These are phyloP conservation scores for Aspergillus ellipticus DNA, from an alignment of 495 filamentous ascomycete species.

Conservation along the genomic window DNA sequence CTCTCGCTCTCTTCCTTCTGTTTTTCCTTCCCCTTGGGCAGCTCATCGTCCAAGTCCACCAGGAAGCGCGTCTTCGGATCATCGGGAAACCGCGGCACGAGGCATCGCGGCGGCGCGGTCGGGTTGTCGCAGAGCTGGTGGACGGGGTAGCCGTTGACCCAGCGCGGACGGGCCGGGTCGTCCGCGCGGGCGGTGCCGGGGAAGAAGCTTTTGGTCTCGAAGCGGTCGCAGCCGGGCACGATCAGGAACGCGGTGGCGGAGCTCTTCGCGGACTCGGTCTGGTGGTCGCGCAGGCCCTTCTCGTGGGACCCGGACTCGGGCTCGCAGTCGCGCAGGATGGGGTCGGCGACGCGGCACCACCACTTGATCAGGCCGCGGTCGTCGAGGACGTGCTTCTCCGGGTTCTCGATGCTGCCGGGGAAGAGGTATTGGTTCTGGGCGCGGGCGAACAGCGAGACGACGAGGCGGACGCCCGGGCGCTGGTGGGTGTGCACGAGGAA, in stretches of 20 bases:
- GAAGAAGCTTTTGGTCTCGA: conserved; percentile 66
- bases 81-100: conserved; percentile 90
- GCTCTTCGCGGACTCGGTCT: conserved; percentile 32
- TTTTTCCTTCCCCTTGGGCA: conserved; percentile 38
- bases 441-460: conserved; percentile 89
- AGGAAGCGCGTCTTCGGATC: conserved; percentile 94
- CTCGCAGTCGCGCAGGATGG: conserved; percentile 53
- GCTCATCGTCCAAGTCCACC: conserved; percentile 80
- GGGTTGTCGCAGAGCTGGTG: conserved; percentile 53
- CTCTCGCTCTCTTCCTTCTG: conserved; percentile 7
- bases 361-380: conserved; percentile 86
- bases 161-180: conserved; percentile 43
- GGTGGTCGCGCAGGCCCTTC: conserved; percentile 40
- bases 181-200: conserved; percentile 42
- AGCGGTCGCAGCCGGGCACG: conserved; percentile 76
- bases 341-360: conserved; percentile 89
- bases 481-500: conserved; percentile 66
- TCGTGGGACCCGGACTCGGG: conserved; percentile 37
- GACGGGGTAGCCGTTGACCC: conserved; percentile 60
- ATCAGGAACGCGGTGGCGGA: conserved; percentile 69
- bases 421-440: conserved; percentile 94
- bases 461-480: conserved; percentile 63
- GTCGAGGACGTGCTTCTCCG: conserved; percentile 86
- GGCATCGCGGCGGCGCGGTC: conserved; percentile 68
- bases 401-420: conserved; percentile 82